Percentiles rank a stretch among this genome's conserved stretches.
These are phyloP conservation scores for Alternaria triticina DNA, from an alignment of 2,329 filamentous ascomycete genomes.

Conservation along the genomic window DNA sequence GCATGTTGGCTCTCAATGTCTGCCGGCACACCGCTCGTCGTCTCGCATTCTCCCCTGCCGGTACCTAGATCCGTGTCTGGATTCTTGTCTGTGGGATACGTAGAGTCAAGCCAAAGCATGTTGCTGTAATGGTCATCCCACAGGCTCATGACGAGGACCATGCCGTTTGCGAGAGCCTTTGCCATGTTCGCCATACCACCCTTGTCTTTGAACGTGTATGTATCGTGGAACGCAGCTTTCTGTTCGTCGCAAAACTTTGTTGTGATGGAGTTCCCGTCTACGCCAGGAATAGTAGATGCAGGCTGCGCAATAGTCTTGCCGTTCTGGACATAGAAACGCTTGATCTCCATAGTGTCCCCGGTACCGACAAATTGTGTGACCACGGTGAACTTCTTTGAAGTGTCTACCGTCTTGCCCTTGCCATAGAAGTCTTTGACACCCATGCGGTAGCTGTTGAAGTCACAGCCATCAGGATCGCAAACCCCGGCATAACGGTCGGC, in stretches of 20 bases:
- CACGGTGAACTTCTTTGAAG: constrained; percentile 52
- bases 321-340: constrained; percentile 57
- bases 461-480: constrained; percentile 72
- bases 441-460: constrained; percentile 66
- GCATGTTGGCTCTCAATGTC: constrained; percentile 33
- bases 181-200: constrained; percentile 65
- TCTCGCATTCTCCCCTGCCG: constrained; percentile 38
- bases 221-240: constrained; percentile 36
- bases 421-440: constrained; percentile 70
- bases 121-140: constrained; percentile 70
- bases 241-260: constrained; percentile 40
- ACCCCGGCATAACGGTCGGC: constrained; percentile 66
- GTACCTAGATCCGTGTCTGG: constrained; percentile 32
- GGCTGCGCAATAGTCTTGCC: constrained; percentile 56
- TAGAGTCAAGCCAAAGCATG: constrained; percentile 77
- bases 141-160: constrained; percentile 68
- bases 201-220: constrained; percentile 59
- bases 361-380: constrained; percentile 57
- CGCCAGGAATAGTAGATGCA: constrained; percentile 52
- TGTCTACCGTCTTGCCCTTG: constrained; percentile 55
- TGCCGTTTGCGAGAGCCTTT: constrained; percentile 60
- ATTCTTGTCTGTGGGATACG: constrained; percentile 58
- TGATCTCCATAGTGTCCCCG: constrained; percentile 53
- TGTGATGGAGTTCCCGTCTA: constrained; percentile 46
- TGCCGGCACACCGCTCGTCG: constrained; percentile 34